These are phyloP conservation scores for Podaxis rugospora DNA, from an alignment of 768 basidiomycete genomes.

Conservation along the genomic window DNA sequence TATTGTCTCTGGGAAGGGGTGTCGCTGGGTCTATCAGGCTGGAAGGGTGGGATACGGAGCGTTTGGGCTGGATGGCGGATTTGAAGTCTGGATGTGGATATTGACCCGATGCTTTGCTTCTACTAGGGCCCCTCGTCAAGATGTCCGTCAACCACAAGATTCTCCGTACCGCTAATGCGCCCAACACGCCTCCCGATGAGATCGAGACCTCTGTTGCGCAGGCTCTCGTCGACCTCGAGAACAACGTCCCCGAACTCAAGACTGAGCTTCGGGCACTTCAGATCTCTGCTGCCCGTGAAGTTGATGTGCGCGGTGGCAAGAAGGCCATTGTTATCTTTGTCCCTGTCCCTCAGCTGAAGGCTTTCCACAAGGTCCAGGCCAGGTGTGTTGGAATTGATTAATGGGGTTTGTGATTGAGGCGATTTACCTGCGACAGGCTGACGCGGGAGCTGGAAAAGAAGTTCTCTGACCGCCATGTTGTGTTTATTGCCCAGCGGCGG, in stretches of 20 bases:
- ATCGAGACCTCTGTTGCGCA: slow-evolving; percentile 90
- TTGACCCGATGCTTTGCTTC: slow-evolving; percentile 35
- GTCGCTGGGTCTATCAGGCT: slow-evolving; percentile 16
- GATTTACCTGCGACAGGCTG: slow-evolving; percentile 50
- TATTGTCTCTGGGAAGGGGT: slow-evolving; percentile 20
- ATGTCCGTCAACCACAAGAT: slow-evolving; percentile 88
- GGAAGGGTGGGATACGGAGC: slow-evolving; percentile 18
- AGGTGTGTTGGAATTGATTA: slow-evolving; percentile 49
- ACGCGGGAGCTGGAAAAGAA: slow-evolving; percentile 99
- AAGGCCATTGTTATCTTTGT: slow-evolving; percentile 99
- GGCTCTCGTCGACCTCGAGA: slow-evolving; percentile 95
- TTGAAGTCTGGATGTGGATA: slow-evolving; percentile 32
- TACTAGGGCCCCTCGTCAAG: slow-evolving; percentile 37
- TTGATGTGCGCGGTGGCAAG: slow-evolving; percentile 98
- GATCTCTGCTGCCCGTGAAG: slow-evolving; percentile 97
- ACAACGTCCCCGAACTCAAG: slow-evolving; percentile 98
- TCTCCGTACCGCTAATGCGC: slow-evolving; percentile 93
- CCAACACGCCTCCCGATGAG: slow-evolving; percentile 83
- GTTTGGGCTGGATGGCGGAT: slow-evolving; percentile 54
- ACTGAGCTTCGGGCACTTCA: slow-evolving; percentile 91
- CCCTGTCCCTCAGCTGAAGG: slow-evolving; percentile 95
- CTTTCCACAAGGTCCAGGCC: slow-evolving; percentile 97
- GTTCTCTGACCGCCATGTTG: slow-evolving; percentile 98
- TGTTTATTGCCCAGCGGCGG: slow-evolving; percentile 97
- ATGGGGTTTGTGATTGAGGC: slow-evolving; percentile 11